A percentile compares a stretch with the other conserved stretches of the same genome.
These are phyloP conservation scores for Salix arbutifolia DNA, from an alignment of 345 rosid genomes.

Conservation along the genomic window DNA sequence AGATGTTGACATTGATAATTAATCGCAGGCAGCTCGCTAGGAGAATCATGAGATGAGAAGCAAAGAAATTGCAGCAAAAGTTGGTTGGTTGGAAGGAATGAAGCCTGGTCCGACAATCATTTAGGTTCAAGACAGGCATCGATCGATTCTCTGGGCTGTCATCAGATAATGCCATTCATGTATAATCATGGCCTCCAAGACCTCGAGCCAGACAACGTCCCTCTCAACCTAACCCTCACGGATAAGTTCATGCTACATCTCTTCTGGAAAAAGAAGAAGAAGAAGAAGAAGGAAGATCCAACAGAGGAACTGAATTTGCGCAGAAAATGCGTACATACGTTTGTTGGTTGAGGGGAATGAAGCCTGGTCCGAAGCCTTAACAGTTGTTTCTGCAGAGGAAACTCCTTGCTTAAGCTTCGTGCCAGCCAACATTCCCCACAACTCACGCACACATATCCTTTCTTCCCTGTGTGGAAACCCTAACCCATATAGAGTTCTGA, in stretches of 20 bases:
- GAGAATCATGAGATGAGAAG: not conserved
- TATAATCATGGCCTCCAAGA: not conserved
- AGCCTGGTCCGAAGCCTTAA: constrained; percentile 46
- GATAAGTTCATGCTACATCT: not conserved
- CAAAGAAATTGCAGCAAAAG: not conserved
- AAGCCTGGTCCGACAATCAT: not conserved
- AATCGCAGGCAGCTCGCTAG: not conserved
- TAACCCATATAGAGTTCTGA: not conserved
- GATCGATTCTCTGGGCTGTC: not conserved
- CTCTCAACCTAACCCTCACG: not conserved
- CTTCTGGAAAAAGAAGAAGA: not conserved
- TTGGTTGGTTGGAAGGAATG: not conserved
- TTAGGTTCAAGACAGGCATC: not conserved
- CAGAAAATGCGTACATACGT: not conserved
- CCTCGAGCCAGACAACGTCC: not conserved
- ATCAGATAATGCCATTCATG: not conserved
- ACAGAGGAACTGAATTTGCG: not conserved
- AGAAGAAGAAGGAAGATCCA: not conserved
- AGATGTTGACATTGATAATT: not conserved
- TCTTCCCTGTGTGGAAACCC: not conserved
- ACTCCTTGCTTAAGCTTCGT: not conserved
- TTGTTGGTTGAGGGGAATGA: constrained; percentile 41
- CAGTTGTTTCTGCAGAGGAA: not conserved
- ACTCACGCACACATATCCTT: not conserved
- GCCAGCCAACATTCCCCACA: constrained; percentile 1